Percentiles rank a stretch among this genome's conserved stretches.
These are phyloP conservation scores for Pleurotus cornucopiae DNA, from an alignment of 768 basidiomycete genomes.

Conservation along the genomic window DNA sequence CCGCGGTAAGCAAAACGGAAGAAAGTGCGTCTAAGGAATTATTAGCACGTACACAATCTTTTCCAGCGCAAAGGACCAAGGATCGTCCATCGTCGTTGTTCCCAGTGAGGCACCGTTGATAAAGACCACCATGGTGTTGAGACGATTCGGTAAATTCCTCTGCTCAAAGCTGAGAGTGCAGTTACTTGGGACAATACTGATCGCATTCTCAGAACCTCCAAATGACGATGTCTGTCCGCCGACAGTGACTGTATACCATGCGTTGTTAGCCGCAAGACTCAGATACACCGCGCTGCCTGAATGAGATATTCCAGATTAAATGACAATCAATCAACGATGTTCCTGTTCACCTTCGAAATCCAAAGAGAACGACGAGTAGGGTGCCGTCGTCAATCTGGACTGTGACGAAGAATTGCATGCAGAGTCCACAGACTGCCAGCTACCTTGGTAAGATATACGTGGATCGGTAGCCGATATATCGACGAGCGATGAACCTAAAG, in stretches of 20 bases:
- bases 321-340: neutral
- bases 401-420: neutral
- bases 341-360: neutral
- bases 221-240: neutral
- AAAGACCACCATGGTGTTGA: neutral
- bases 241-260: constrained; percentile 1
- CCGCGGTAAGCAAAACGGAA: too few relatives aligned
- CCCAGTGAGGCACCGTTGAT: neutral
- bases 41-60: neutral
- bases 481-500: neutral
- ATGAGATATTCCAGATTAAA: neutral
- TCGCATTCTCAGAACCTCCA: neutral
- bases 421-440: neutral
- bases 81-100: neutral
- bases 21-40: neutral
- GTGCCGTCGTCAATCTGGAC: neutral
- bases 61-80: constrained; percentile 4
- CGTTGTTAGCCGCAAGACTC: constrained; percentile 1
- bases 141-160: neutral
- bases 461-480: neutral
- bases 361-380: neutral
- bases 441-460: neutral
- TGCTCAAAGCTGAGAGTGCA: constrained; percentile 3
- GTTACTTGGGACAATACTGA: neutral
- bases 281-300: neutral